Evolutionary conservation across 2,329 filamentous ascomycete species (phyloP), one percentile per base, ranked within the genome.

Genomic region (Aureobasidium pullulans): DNA sequence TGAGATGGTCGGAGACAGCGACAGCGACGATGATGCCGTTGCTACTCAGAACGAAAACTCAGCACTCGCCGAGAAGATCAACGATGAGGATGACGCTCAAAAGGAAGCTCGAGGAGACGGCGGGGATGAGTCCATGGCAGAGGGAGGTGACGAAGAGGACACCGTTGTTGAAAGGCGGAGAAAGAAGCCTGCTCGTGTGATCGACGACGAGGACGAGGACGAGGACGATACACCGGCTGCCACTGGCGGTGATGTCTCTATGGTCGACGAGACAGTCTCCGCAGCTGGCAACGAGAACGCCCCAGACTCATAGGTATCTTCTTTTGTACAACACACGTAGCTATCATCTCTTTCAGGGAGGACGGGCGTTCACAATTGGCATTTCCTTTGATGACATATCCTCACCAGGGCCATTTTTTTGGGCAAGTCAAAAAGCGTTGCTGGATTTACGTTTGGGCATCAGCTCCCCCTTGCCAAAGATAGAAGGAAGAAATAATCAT

Each of bases 1-100:
- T 1, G 91, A 96, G 73, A 84, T 91, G 63, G 85, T 96, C 31
- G 87, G 90, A 46, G 88, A 93, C 63, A 90, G 86, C 62, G 86
- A 89, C 64, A 83, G 82, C 15, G 82, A 82, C 11, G 79, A 79
- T 3, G 77, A 72, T 9, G 70, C 62, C n/a, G 66, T 60, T 48
- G 65, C 60, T 34, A 64, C 50, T 2, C 62, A 57, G 15, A 67
- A 68, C 42, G 66, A 66, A 23, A 62, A 65, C 13, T 61, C 64
- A 40, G 64, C 46, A 15, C 48, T 54, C 48, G 58, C 53, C 28
- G 54, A 64, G 1, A 63, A 63, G 43, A 52, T 57, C 29, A 66
- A 62, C 29, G 68, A 69, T 34, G 69, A 66, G 15, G 67, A 65
- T 13, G 67, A 67, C 23, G 69, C 70, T 6, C 66, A 67, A 29